phyloP scores from a whole-genome alignment of 1,139 yeast genomes.

The Nakaseomyces nivariensis region DNA sequence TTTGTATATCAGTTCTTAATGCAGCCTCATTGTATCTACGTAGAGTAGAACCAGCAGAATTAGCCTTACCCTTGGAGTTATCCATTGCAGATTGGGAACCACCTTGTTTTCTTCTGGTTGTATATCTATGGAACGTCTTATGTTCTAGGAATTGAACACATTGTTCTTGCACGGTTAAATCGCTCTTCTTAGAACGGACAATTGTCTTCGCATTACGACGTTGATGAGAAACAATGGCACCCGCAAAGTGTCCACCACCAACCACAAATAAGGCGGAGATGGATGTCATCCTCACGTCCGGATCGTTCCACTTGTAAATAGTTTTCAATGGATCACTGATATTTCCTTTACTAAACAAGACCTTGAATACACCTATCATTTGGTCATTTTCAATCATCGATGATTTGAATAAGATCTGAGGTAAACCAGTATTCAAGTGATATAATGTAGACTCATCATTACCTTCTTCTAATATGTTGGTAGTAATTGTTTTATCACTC shows the following conservation, averaged over 20 bases:
- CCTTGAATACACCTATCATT: slow-evolving; percentile 62
- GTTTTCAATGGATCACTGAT: slow-evolving; percentile 31
- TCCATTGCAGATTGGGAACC: slow-evolving; percentile 93
- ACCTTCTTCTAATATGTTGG: not conserved
- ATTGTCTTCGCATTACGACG: slow-evolving; percentile 45
- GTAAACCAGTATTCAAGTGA: slow-evolving; percentile 54
- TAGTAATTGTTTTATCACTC: not conserved
- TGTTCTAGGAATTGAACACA: slow-evolving; percentile 58
- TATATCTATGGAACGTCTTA: slow-evolving; percentile 87
- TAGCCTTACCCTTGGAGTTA: slow-evolving; percentile 87
- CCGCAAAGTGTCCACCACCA: slow-evolving; percentile 98
- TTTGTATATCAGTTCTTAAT: slow-evolving; percentile 63
- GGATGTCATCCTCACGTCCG: slow-evolving; percentile 18
- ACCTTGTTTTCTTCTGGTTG: slow-evolving; percentile 96
- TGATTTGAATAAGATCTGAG: slow-evolving; percentile 49
- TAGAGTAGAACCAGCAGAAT: slow-evolving; percentile 87
- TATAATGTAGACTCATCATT: slow-evolving; percentile 33
- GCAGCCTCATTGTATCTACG: slow-evolving; percentile 88
- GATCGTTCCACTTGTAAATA: slow-evolving; percentile 22
- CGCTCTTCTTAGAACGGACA: slow-evolving; percentile 28
- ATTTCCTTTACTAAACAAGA: slow-evolving; percentile 42
- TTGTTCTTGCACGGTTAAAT: slow-evolving; percentile 43
- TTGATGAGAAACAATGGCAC: slow-evolving; percentile 75
- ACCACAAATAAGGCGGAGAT: slow-evolving; percentile 77
- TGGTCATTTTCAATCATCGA: slow-evolving; percentile 35